A percentile compares a stretch with the other conserved stretches of the same genome.
Conservation (phyloP, 1,139 yeast species). For the Kodamaea sp. region DNA sequence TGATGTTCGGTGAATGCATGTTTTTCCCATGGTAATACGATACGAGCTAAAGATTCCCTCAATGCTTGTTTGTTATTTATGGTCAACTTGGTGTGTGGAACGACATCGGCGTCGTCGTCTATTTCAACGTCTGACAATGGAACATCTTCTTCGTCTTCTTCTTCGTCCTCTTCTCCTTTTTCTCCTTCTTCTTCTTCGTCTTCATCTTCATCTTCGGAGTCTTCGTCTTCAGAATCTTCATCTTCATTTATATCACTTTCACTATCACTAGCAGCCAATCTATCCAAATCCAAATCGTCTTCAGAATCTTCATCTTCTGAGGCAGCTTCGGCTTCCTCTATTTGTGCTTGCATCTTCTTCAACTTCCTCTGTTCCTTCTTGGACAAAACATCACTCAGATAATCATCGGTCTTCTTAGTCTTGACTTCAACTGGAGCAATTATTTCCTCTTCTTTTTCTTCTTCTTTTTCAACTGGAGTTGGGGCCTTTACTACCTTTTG, state of each 20-base stretch:
- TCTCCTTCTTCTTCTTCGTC: slow-evolving; percentile 44
- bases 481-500: slow-evolving; percentile 7
- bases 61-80: slow-evolving; percentile 69
- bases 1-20: slow-evolving; percentile 83
- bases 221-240: slow-evolving; percentile 38
- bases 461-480: slow-evolving; percentile 5
- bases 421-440: slow-evolving; percentile 40
- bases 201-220: slow-evolving; percentile 42
- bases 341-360: slow-evolving; percentile 42
- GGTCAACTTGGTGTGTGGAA: slow-evolving; percentile 87
- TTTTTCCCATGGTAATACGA: slow-evolving; percentile 66
- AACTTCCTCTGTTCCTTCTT: slow-evolving; percentile 63
- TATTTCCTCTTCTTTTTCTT: slow-evolving; percentile 6
- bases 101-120: slow-evolving; percentile 82
- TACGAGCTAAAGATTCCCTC: slow-evolving; percentile 63
- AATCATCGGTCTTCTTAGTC: slow-evolving; percentile 51
- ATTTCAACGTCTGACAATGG: slow-evolving; percentile 77
- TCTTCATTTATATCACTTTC: slow-evolving; percentile 42
- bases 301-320: slow-evolving; percentile 29
- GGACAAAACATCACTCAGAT: slow-evolving; percentile 47
- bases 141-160: slow-evolving; percentile 55
- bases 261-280: slow-evolving; percentile 52
- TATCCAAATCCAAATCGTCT: slow-evolving; percentile 49
- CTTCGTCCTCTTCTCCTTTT: slow-evolving; percentile 39
- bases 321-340: slow-evolving; percentile 19